Conservation (phyloP, 2,329 filamentous ascomycete genomes). For the Paracamarosporium sp. region DNA sequence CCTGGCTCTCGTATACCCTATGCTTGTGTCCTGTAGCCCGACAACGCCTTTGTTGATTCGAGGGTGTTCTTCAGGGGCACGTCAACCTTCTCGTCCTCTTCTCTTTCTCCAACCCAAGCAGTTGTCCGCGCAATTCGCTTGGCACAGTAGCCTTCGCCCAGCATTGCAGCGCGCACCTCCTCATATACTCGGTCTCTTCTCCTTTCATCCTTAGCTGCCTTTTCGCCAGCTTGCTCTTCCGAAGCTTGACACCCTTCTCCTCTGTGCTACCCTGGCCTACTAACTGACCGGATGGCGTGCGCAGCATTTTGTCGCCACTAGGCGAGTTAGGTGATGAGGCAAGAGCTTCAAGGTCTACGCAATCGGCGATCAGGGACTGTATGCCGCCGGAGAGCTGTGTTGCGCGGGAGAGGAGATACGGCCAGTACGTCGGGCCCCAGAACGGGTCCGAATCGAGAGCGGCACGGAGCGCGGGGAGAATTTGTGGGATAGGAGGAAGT, state of each 20-base stretch:
- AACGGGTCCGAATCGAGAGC: constrained; percentile 52
- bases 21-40: too few relatives aligned
- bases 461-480: constrained; percentile 50
- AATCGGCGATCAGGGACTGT: constrained; percentile 55
- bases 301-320: constrained; percentile 7
- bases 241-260: constrained; percentile 36
- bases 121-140: constrained; percentile 30
- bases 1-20: too few relatives aligned
- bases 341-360: constrained; percentile 50
- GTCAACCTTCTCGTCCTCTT: constrained; percentile 38
- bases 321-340: constrained; percentile 38
- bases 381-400: constrained; percentile 51
- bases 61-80: constrained; percentile 32
- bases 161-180: constrained; percentile 51
- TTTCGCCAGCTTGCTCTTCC: constrained; percentile 52
- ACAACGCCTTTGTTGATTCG: too few relatives aligned
- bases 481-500: constrained; percentile 43
- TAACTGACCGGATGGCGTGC: constrained; percentile 23
- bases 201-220: constrained; percentile 52
- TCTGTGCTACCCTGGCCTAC: constrained; percentile 7
- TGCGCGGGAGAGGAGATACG: constrained; percentile 53
- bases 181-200: constrained; percentile 53
- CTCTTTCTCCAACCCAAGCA: constrained; percentile 21
- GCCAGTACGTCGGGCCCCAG: constrained; percentile 53
- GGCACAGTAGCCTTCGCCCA: constrained; percentile 46